Percentiles rank a stretch among this genome's conserved stretches.
phyloP scores from a whole-genome alignment of 768 basidiomycete species.

The Trametes sanguinea region DNA sequence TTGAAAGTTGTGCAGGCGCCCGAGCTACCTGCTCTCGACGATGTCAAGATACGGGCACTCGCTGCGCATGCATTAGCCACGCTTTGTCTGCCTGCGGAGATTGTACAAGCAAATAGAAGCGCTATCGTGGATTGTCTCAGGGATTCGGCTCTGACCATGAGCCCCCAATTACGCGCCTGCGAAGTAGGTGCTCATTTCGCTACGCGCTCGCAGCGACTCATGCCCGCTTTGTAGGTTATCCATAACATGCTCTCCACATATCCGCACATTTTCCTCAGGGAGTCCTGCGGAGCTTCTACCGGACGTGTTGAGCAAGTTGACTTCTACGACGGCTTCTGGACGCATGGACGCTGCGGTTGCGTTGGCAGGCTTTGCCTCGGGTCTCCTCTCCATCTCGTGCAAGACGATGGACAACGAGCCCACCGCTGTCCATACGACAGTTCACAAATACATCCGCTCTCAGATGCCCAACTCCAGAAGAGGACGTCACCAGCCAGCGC shows the following conservation, averaged over 20 bases:
- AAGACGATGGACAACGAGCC: no score
- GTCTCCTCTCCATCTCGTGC: neutral
- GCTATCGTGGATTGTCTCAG: neutral
- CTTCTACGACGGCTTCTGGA: neutral
- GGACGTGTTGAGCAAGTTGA: neutral
- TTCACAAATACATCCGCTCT: neutral
- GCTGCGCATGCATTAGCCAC: constrained; percentile 52
- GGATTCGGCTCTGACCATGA: neutral
- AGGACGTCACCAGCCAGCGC: neutral
- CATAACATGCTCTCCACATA: constrained; percentile 10
- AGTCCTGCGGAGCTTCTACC: neutral
- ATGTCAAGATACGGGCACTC: constrained; percentile 47
- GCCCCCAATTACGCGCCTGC: neutral
- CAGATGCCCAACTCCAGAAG: neutral
- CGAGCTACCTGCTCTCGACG: constrained; percentile 40
- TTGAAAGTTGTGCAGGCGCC: constrained; percentile 43
- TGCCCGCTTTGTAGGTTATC: neutral
- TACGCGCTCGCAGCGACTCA: neutral
- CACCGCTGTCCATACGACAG: neutral
- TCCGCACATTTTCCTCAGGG: constrained; percentile 9
- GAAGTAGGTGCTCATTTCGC: neutral
- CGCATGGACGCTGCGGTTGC: constrained; percentile 8
- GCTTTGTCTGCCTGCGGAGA: constrained; percentile 46
- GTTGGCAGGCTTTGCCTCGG: constrained; percentile 11
- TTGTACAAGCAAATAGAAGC: neutral